phyloP scores from a whole-genome alignment of 805 yeast genomes.

The Ogataea chonburiensis region DNA sequence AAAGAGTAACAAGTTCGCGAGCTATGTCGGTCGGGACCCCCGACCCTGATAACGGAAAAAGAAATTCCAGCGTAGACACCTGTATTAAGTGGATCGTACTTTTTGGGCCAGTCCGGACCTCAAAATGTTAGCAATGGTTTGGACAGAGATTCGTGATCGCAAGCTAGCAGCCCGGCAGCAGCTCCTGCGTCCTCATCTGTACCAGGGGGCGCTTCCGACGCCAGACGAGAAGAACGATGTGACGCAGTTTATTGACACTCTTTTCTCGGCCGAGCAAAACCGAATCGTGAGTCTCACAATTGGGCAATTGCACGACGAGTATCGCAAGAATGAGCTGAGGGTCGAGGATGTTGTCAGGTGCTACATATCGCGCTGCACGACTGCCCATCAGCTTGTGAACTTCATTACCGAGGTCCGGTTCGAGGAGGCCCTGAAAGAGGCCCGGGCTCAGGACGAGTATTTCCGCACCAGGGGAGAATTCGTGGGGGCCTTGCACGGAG shows the following conservation, averaged over 20 bases:
- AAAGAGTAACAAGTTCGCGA: constrained; percentile 8
- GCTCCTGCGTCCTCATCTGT: constrained; percentile 2
- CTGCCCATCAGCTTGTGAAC: constrained; percentile 53
- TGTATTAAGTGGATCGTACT: too few species aligned
- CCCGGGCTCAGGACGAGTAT: constrained; percentile 53
- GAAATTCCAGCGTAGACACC: too few species aligned
- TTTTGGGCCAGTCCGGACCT: too few species aligned
- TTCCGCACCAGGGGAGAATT: constrained; percentile 45
- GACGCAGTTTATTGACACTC: constrained; percentile 23
- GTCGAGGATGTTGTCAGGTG: constrained; percentile 50
- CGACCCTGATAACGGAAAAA: too few species aligned
- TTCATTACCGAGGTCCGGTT: constrained; percentile 46
- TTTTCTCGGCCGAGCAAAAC: constrained; percentile 36
- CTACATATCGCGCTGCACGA: constrained; percentile 55
- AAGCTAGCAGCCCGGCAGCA: constrained; percentile 3
- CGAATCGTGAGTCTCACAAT: constrained; percentile 35
- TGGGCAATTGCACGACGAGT: constrained; percentile 4
- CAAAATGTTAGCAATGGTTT: constrained; percentile 9
- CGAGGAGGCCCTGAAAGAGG: constrained; percentile 57
- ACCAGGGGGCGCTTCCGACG: constrained; percentile 2
- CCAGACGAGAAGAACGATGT: constrained; percentile 10
- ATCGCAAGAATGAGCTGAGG: constrained; percentile 33
- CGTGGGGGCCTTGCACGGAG: constrained; percentile 64
- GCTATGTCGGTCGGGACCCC: too few species aligned
- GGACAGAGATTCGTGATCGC: constrained; percentile 9